phyloP scores from a whole-genome alignment of 2,329 filamentous ascomycete species.

The Aureobasidium sp. region DNA sequence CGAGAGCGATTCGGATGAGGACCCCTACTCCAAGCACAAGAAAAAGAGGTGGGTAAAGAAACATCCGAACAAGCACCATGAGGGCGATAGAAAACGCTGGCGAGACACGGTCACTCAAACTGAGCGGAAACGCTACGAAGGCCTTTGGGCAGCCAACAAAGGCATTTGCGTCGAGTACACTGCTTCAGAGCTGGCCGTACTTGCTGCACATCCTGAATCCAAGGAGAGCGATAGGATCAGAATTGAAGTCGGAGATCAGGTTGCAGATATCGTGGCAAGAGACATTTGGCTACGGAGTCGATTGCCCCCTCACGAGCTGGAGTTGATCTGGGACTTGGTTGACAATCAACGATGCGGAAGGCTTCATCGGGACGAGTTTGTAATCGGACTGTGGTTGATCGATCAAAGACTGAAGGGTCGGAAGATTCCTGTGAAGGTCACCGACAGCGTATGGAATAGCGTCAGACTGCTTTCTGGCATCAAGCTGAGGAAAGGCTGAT shows the following conservation, averaged over 20 bases:
- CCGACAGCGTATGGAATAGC: conserved; percentile 70
- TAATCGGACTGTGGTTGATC: conserved; percentile 76
- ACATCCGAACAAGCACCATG: conserved; percentile 66
- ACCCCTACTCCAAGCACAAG: conserved; percentile 44
- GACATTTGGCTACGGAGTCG: conserved; percentile 71
- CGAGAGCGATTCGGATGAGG: conserved; percentile 36
- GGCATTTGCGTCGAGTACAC: conserved; percentile 42
- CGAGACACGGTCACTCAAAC: conserved; percentile 64
- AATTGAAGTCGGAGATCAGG: conserved; percentile 40
- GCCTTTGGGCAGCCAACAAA: conserved; percentile 75
- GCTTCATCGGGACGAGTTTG: conserved; percentile 64
- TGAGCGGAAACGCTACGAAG: conserved; percentile 75
- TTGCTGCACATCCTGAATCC: conserved; percentile 15
- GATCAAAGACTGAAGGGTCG: conserved; percentile 73
- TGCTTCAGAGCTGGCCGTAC: conserved; percentile 11
- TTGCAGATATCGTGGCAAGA: conserved; percentile 61
- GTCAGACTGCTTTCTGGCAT: conserved; percentile 42
- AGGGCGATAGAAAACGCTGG: conserved; percentile 70
- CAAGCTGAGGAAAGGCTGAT: conserved; percentile 22
- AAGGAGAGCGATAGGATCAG: neutral
- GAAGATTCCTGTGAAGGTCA: conserved; percentile 66
- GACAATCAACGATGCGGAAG: conserved; percentile 50
- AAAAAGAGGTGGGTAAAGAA: conserved; percentile 52
- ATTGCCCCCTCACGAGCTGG: conserved; percentile 60
- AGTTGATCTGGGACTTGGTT: conserved; percentile 71